Evolutionary conservation across 1,139 yeast genomes (phyloP).

Genomic region (Schwanniomyces etchellsii): DNA sequence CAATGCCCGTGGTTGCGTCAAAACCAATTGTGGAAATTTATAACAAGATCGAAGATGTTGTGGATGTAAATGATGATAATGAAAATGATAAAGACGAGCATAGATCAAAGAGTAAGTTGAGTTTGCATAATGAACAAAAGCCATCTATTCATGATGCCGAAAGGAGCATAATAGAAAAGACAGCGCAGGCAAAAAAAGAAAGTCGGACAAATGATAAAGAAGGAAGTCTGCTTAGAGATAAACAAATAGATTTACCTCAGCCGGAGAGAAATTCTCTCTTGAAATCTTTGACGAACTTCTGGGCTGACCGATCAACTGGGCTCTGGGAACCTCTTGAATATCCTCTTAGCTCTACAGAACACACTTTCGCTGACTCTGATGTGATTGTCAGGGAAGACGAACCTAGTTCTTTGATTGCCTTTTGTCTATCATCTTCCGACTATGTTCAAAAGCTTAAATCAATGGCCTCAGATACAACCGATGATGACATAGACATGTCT

Average conservation of each 20-base stretch:
- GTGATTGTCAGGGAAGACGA: slow-evolving; percentile 95
- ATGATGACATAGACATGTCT: slow-evolving; percentile 9
- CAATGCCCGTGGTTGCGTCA: slow-evolving; percentile 70
- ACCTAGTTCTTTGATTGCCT: slow-evolving; percentile 91
- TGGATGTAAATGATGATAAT: slow-evolving; percentile 31
- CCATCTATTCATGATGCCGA: not conserved
- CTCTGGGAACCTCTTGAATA: slow-evolving; percentile 91
- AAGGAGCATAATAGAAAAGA: not conserved
- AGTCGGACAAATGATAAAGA: slow-evolving; percentile 1
- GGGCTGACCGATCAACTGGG: slow-evolving; percentile 97
- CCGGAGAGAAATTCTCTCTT: slow-evolving; percentile 73
- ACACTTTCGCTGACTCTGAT: slow-evolving; percentile 88
- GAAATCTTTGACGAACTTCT: slow-evolving; percentile 81
- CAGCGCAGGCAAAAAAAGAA: slow-evolving; percentile 5
- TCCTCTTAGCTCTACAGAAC: slow-evolving; percentile 78
- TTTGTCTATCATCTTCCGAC: slow-evolving; percentile 81
- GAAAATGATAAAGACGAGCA: slow-evolving; percentile 1
- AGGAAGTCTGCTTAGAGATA: slow-evolving; percentile 1
- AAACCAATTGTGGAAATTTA: slow-evolving; percentile 90
- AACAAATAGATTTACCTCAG: slow-evolving; percentile 25
- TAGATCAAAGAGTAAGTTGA: not conserved
- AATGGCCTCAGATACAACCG: slow-evolving; percentile 19
- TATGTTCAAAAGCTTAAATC: slow-evolving; percentile 60
- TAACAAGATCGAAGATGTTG: slow-evolving; percentile 86
- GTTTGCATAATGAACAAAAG: slow-evolving; percentile 1